Conservation (phyloP, 208 protist species). For the Acanthamoeba castellanii region DNA sequence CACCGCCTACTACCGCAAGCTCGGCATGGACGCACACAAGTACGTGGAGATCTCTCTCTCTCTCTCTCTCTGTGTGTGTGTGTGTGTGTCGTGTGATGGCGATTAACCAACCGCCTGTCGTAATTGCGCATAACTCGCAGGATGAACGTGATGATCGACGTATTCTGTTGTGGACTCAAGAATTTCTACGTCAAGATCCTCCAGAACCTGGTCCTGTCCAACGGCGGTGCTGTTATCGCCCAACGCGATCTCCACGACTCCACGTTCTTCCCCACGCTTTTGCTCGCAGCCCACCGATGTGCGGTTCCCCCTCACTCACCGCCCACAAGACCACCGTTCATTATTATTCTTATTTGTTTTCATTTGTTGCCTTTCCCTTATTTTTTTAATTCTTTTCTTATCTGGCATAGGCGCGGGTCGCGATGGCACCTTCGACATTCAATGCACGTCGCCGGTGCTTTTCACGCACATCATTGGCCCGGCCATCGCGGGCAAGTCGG, state of each 20-base stretch:
- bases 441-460: slow-evolving; percentile 30
- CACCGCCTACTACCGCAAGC: slow-evolving; percentile 25
- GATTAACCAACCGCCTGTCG: not conserved
- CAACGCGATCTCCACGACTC: slow-evolving; percentile 29
- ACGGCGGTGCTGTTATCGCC: slow-evolving; percentile 29
- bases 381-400: too few species aligned
- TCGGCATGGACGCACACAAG: slow-evolving; percentile 47
- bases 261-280: slow-evolving; percentile 18
- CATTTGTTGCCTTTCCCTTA: not conserved
- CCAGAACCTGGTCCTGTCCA: slow-evolving; percentile 45
- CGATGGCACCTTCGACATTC: slow-evolving; percentile 25
- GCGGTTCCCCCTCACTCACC: not conserved
- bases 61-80: too few species aligned
- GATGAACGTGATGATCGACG: slow-evolving; percentile 41
- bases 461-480: slow-evolving; percentile 65
- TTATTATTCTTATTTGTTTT: too few species aligned
- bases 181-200: slow-evolving; percentile 49
- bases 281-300: slow-evolving; percentile 31
- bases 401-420: not conserved
- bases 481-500: not conserved
- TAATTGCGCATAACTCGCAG: not conserved
- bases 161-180: slow-evolving; percentile 58
- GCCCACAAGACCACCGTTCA: not conserved
- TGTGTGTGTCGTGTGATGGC: not conserved
- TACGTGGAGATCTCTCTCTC: not conserved